phyloP scores from a whole-genome alignment of 1,139 yeast species.

The Kodamaea suecica region DNA sequence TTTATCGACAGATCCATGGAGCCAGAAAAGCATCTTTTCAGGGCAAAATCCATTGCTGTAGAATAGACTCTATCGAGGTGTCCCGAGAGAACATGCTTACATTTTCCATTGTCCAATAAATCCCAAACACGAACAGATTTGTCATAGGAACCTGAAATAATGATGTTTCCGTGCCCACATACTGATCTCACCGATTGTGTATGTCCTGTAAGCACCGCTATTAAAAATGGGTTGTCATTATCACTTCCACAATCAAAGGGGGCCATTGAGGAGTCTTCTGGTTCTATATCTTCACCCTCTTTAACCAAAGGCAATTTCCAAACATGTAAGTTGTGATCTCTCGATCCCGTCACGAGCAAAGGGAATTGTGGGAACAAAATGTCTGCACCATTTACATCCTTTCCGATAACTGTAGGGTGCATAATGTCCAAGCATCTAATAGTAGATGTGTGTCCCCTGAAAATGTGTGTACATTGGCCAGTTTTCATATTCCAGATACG shows the following conservation, averaged over 20 bases:
- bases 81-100: slow-evolving; percentile 73
- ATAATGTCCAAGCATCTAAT: slow-evolving; percentile 87
- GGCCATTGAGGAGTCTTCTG: slow-evolving; percentile 23
- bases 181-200: slow-evolving; percentile 85
- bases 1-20: slow-evolving; percentile 87
- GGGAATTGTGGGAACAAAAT: slow-evolving; percentile 63
- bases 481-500: slow-evolving; percentile 59
- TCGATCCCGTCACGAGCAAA: slow-evolving; percentile 78
- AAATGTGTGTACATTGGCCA: slow-evolving; percentile 57
- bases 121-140: slow-evolving; percentile 93
- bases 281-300: slow-evolving; percentile 34
- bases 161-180: slow-evolving; percentile 78
- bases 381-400: slow-evolving; percentile 60
- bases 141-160: slow-evolving; percentile 90
- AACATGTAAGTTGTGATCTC: slow-evolving; percentile 85
- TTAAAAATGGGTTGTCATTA: slow-evolving; percentile 62
- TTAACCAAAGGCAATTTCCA: slow-evolving; percentile 76
- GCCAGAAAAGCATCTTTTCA: slow-evolving; percentile 84
- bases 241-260: slow-evolving; percentile 41
- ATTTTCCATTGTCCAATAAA: slow-evolving; percentile 61
- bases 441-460: slow-evolving; percentile 87
- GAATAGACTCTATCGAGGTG: slow-evolving; percentile 87
- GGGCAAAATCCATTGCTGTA: slow-evolving; percentile 72
- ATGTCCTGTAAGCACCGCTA: slow-evolving; percentile 81
- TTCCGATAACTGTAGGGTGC: slow-evolving; percentile 59